phyloP scores from a whole-genome alignment of 768 basidiomycete species.

The Ramaria rubella region DNA sequence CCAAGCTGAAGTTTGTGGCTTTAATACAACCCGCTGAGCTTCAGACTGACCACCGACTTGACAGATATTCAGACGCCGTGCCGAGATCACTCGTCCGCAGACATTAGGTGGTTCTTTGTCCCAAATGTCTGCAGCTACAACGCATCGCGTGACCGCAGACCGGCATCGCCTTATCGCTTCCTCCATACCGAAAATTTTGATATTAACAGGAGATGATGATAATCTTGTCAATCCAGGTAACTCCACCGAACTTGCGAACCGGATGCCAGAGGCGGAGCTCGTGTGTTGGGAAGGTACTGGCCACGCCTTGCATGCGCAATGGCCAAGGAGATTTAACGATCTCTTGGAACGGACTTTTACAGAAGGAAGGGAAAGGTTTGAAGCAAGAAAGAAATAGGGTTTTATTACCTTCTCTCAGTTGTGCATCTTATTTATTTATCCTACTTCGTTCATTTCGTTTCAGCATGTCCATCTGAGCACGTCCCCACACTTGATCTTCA shows the following conservation, averaged over 20 bases:
- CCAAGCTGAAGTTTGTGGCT: constrained; percentile 42
- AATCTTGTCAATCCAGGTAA: constrained; percentile 46
- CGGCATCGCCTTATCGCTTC: constrained; percentile 44
- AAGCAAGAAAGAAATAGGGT: constrained; percentile 10
- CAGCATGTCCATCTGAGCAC: too few relatives aligned
- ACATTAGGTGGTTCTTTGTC: constrained; percentile 55
- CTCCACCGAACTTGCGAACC: constrained; percentile 43
- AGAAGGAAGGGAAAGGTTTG: constrained; percentile 35
- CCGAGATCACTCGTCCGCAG: constrained; percentile 51
- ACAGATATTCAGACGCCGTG: constrained; percentile 42
- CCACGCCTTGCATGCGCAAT: constrained; percentile 54
- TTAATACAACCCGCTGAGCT: not conserved
- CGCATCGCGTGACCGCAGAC: constrained; percentile 49
- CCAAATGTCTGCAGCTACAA: constrained; percentile 64
- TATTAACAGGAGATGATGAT: constrained; percentile 66
- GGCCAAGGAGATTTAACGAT: constrained; percentile 42
- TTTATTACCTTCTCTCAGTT: too few relatives aligned
- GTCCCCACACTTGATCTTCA: too few relatives aligned
- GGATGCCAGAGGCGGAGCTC: constrained; percentile 51
- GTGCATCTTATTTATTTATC: too few relatives aligned
- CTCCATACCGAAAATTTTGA: constrained; percentile 57
- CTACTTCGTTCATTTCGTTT: too few relatives aligned
- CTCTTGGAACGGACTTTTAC: constrained; percentile 50
- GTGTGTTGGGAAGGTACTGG: constrained; percentile 58
- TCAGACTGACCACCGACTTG: not conserved